Evolutionary conservation across 2,329 filamentous ascomycete species (phyloP), one percentile per base, ranked within the genome.

Genomic region (Monilinia polystroma): DNA sequence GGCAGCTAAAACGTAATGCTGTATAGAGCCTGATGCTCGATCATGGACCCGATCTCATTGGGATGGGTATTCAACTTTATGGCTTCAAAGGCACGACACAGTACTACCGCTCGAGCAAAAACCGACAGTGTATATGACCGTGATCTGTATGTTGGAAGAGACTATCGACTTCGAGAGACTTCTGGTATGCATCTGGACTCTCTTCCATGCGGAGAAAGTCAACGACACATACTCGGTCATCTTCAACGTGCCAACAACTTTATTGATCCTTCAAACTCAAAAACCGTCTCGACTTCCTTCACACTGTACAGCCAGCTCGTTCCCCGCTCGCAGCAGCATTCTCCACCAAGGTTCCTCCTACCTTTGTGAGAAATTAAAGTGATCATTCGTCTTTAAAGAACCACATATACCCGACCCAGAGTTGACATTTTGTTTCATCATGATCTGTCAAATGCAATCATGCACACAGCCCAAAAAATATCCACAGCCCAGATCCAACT

Each of bases 361-460:
- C 41, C 55, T 7, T 32, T 47, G 18, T 45, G 6, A 1, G 6
- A 59, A 32, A 18, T 20, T 32, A 59, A 59, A 35, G 32, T 35
- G 32, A 35, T 35, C 32, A 35, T 35, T 59, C 16, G 41, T 32
- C 26, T 47, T 26, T 16, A 20, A 59, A 59, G 56, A n/a, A 59
- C 26, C 41, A 47, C 56, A 45, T 32, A 29, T 11, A n/a, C 23
- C 41, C 26, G 16, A 43, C 11, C 18, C 26, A 47, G 41, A 47
- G 12, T 29, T 32, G 41, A 47, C 18, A 12, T 45, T 32, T 32
- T n/a, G 56, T 58, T 58, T 47, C 56, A 58, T 45, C 41, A 47
- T 47, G 56, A 58, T 58, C 56, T 58, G 56, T 58, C 56, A 58
- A 58, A 29, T 45, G 23, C 41, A 58, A 58, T n/a, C 32, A 35